Percentiles rank a stretch among this genome's conserved stretches.
Evolutionary conservation across 1,284 basidiomycete genomes (phyloP).

Genomic region (Phlebopus sp.): DNA sequence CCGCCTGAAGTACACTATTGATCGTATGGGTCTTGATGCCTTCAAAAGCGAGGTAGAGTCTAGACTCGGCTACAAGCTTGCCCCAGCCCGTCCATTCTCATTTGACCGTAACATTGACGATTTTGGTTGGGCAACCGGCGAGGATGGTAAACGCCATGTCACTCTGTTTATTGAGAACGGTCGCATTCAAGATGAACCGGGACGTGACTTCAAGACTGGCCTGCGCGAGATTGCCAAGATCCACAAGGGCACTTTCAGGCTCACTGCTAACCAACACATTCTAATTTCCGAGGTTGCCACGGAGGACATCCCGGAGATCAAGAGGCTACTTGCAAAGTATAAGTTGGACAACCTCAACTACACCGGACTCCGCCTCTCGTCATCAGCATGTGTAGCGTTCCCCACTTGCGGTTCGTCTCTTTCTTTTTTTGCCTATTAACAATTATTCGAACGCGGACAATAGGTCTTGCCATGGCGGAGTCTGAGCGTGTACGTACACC

Average conservation of each 20-base stretch:
- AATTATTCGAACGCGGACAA: conserved; percentile 6
- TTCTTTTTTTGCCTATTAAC: neutral
- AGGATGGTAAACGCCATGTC: conserved; percentile 90
- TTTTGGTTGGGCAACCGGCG: conserved; percentile 89
- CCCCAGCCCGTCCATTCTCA: conserved; percentile 70
- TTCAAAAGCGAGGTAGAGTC: conserved; percentile 93
- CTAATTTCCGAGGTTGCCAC: conserved; percentile 83
- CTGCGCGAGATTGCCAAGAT: conserved; percentile 90
- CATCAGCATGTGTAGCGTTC: conserved; percentile 96
- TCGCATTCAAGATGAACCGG: conserved; percentile 91
- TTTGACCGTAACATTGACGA: conserved; percentile 93
- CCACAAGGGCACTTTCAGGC: conserved; percentile 91
- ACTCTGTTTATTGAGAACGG: conserved; percentile 98
- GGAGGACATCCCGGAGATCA: conserved; percentile 75
- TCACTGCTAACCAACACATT: conserved; percentile 95
- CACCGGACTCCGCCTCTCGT: conserved; percentile 79
- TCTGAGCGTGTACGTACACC: conserved; percentile 68
- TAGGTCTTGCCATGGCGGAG: conserved; percentile 92
- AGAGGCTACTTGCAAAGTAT: conserved; percentile 80
- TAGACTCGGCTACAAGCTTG: conserved; percentile 79
- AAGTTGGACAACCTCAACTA: conserved; percentile 88
- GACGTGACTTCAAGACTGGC: conserved; percentile 89
- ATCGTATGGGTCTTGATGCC: conserved; percentile 83
- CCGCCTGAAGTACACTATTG: conserved; percentile 95
- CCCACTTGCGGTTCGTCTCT: conserved; percentile 81